Evolutionary conservation across 1,284 basidiomycete genomes (phyloP), one percentile per base, ranked within the genome.

Genomic region (Malassezia equina): DNA sequence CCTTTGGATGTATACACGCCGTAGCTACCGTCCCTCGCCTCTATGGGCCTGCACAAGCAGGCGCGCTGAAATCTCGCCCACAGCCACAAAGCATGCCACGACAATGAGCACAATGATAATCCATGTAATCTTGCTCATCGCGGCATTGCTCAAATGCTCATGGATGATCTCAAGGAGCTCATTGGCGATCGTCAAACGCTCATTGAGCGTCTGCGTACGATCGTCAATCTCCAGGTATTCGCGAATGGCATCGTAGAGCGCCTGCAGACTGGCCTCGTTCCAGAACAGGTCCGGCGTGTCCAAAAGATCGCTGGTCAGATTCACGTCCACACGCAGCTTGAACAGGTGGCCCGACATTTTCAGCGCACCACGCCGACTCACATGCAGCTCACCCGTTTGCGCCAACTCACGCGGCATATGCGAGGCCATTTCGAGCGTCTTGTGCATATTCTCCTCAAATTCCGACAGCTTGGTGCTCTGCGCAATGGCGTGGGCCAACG

Each of bases 81-180:
- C 66, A 82, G 88, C 88, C 5, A 90, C 89, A 17, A 91, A 75
- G 73, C 86, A 86, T 4, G 88, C 90, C 0, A 85, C 83, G 19
- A 90, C 84, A 67, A 94, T 94, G 34, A 95, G 79, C 83, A 88
- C 91, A 65, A 95, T 95, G 60, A 95, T 84, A 63, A 93, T 88
- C 88, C 88, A 90, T 79, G 65, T 89, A 84, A 74, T 74, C 55
- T 74, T 72, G 41, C 60, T 65, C 86, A 91, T 93, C 8, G 88
- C 88, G 44, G 82, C 84, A 65, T 86, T 87, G 69, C 90, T 91
- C 49, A 94, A 77, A 71, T 94, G 89, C 66, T 93, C 89, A 70
- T 94, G 91, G 61, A 95, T 93, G 50, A 88, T 87, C 31, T 55
- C 64, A n/a, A 73, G 52, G 36, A 75, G 52, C 51, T 71, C 89